Conservation (phyloP, 805 yeast genomes). For the Spathaspora boniae region DNA sequence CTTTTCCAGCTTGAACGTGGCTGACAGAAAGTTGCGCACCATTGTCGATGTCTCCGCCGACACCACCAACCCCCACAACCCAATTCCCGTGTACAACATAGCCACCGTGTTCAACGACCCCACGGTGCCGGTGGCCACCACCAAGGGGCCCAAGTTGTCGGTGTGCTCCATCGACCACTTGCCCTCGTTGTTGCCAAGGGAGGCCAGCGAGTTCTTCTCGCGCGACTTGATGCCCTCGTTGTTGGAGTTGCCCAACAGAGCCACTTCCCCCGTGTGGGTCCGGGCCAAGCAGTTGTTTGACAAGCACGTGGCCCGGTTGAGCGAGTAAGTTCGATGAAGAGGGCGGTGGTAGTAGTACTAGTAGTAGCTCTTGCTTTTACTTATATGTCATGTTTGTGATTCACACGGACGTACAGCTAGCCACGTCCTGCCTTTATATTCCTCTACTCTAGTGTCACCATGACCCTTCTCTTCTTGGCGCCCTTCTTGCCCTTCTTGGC, state of each 20-base stretch:
- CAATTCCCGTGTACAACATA: constrained; percentile 86
- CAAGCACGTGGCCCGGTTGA: constrained; percentile 76
- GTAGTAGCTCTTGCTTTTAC: background rate
- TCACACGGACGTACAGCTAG: too few relatives aligned
- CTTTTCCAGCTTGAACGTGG: constrained; percentile 59
- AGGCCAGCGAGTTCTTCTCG: constrained; percentile 89
- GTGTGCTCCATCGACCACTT: constrained; percentile 95
- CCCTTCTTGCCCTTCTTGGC: constrained; percentile 19
- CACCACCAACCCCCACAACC: constrained; percentile 97
- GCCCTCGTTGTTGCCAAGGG: constrained; percentile 95
- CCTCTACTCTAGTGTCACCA: constrained; percentile 52
- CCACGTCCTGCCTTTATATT: background rate
- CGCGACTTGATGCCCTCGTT: constrained; percentile 86
- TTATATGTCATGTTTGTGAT: background rate
- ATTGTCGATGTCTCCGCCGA: constrained; percentile 98
- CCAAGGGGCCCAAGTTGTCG: constrained; percentile 79
- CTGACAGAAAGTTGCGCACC: constrained; percentile 75
- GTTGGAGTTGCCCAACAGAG: constrained; percentile 77
- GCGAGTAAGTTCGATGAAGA: constrained; percentile 13
- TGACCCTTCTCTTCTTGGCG: constrained; percentile 25
- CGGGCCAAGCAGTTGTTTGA: constrained; percentile 82
- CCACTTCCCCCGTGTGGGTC: constrained; percentile 85
- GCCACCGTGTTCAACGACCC: constrained; percentile 92
- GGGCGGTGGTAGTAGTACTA: background rate
- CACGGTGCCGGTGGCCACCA: constrained; percentile 77